These are phyloP conservation scores for Zanthoxylum bungeanum DNA, from an alignment of 345 rosid genomes.

Conservation along the genomic window DNA sequence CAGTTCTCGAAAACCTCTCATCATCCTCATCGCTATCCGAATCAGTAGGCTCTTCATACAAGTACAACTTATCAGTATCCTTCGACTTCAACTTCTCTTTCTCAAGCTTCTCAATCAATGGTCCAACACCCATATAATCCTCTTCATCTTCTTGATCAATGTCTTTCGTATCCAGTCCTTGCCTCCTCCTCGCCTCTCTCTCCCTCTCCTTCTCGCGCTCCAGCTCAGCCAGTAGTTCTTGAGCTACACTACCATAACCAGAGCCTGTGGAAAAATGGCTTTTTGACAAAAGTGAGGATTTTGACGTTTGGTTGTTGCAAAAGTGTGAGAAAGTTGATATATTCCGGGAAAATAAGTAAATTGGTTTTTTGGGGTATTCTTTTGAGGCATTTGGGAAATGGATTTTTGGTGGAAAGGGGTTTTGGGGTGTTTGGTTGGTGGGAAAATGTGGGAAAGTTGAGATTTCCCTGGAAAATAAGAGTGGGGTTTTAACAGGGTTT, in stretches of 20 bases:
- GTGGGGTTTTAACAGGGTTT: slow-evolving; percentile 22
- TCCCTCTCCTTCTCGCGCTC: slow-evolving; percentile 77
- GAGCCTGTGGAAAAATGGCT: slow-evolving; percentile 37
- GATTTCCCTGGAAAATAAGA: slow-evolving; percentile 19
- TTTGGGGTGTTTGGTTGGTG: slow-evolving; percentile 22
- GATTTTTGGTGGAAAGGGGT: slow-evolving; percentile 24
- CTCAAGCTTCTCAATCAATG: slow-evolving; percentile 74
- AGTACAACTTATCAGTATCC: slow-evolving; percentile 30
- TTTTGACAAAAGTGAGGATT: slow-evolving; percentile 26
- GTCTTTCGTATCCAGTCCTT: slow-evolving; percentile 69
- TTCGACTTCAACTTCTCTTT: slow-evolving; percentile 53
- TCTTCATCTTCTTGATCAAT: slow-evolving; percentile 82
- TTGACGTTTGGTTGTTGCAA: slow-evolving; percentile 23
- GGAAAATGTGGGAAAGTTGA: slow-evolving; percentile 12
- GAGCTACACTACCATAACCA: slow-evolving; percentile 21
- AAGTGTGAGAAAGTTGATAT: slow-evolving; percentile 8
- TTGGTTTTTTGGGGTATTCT: slow-evolving; percentile 16
- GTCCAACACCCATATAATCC: slow-evolving; percentile 75
- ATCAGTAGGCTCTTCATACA: slow-evolving; percentile 63
- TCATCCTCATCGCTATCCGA: slow-evolving; percentile 74
- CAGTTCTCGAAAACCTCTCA: slow-evolving; percentile 40
- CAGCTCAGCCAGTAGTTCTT: slow-evolving; percentile 52
- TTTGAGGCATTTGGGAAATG: slow-evolving; percentile 31
- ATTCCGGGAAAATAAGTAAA: slow-evolving; percentile 13
- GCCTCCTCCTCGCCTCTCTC: slow-evolving; percentile 58